Evolutionary conservation across 1,284 basidiomycete genomes (phyloP).

Genomic region (Ceratobasidium sp.): DNA sequence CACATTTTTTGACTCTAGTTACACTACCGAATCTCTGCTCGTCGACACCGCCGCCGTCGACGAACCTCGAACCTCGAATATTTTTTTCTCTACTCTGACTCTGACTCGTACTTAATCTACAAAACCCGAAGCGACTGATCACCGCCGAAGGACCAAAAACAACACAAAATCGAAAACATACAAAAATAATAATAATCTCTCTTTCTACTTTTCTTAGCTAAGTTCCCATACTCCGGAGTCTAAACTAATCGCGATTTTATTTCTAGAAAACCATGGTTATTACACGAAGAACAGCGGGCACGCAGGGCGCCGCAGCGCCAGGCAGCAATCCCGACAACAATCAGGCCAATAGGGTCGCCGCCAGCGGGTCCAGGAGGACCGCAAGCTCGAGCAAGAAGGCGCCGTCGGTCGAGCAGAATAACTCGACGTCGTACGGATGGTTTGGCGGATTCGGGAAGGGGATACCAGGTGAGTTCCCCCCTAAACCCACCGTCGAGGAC

Average conservation of each 20-base stretch:
- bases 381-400: background rate
- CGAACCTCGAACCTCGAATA: constrained; percentile 4
- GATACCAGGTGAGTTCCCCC: too few relatives aligned
- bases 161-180: too few relatives aligned
- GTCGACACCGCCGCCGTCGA: background rate
- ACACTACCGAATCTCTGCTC: background rate
- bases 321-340: background rate
- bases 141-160: constrained; percentile 16
- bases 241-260: background rate
- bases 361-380: background rate
- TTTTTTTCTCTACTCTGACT: background rate
- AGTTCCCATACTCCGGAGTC: too few relatives aligned
- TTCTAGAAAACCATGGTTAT: background rate
- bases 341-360: background rate
- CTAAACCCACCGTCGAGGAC: too few relatives aligned
- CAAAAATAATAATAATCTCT: constrained; percentile 9
- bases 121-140: constrained; percentile 15
- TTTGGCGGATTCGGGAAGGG: background rate
- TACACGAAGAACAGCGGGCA: background rate
- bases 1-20: constrained; percentile 26
- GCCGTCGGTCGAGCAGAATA: background rate
- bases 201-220: background rate
- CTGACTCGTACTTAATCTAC: background rate
- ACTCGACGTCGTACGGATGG: background rate
- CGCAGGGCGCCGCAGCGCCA: constrained; percentile 2